These are phyloP conservation scores for Sclerotinia spermophila DNA, from an alignment of 2,329 filamentous ascomycete species.

Conservation along the genomic window DNA sequence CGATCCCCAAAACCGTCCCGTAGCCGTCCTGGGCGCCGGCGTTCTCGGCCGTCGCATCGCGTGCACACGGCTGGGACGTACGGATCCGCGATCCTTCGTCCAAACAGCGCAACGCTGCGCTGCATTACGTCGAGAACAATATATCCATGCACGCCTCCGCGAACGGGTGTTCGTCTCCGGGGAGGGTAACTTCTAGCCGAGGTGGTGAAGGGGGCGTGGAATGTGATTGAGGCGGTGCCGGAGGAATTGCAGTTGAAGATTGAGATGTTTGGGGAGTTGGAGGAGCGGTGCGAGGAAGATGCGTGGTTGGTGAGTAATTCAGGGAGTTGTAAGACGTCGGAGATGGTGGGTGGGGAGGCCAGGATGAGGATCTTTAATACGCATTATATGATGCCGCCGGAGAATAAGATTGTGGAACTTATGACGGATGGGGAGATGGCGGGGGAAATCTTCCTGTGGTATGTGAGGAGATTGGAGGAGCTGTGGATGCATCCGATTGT, in stretches of 20 bases:
- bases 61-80: slow-evolving; percentile 43
- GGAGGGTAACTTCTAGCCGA: slow-evolving; percentile 23
- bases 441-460: slow-evolving; percentile 33
- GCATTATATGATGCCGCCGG: slow-evolving; percentile 41
- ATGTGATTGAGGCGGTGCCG: slow-evolving; percentile 43
- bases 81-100: slow-evolving; percentile 43
- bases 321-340: slow-evolving; percentile 44
- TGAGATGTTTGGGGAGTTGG: slow-evolving; percentile 41
- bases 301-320: slow-evolving; percentile 47
- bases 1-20: slow-evolving; percentile 33
- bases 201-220: slow-evolving; percentile 36
- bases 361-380: slow-evolving; percentile 41
- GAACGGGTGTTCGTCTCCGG: background rate
- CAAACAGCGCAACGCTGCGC: slow-evolving; percentile 39
- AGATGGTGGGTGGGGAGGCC: slow-evolving; percentile 40
- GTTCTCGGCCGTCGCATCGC: slow-evolving; percentile 44
- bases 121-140: slow-evolving; percentile 42
- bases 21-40: slow-evolving; percentile 43
- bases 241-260: slow-evolving; percentile 44
- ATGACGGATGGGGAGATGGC: slow-evolving; percentile 40
- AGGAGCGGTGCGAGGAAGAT: slow-evolving; percentile 37
- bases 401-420: slow-evolving; percentile 37
- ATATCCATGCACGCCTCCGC: slow-evolving; percentile 23
- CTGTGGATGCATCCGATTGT: slow-evolving; percentile 41
- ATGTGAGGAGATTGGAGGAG: slow-evolving; percentile 34